These are phyloP conservation scores for Hemileccinum rubropunctum DNA, from an alignment of 768 basidiomycete genomes.

Conservation along the genomic window DNA sequence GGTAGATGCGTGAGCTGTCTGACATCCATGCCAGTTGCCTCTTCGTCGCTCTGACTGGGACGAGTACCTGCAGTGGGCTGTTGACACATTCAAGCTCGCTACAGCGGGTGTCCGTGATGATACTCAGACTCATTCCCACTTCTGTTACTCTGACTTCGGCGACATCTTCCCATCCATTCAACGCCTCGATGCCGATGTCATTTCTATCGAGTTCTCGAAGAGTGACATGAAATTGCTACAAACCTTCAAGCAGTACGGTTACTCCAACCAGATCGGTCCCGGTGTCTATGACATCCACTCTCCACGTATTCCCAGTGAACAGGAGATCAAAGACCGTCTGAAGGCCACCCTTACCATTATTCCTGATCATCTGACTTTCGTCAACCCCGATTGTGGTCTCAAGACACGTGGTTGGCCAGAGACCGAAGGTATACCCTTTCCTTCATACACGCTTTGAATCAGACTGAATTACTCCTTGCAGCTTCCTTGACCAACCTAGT, in stretches of 20 bases:
- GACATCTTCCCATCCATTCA: conserved; percentile 98
- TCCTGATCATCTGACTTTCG: conserved; percentile 75
- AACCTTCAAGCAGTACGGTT: conserved; percentile 93
- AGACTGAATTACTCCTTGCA: conserved; percentile 20
- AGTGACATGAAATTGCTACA: conserved; percentile 95
- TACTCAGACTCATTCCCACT: conserved; percentile 98
- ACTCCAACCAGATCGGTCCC: conserved; percentile 96
- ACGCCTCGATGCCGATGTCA: conserved; percentile 96
- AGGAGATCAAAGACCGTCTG: conserved; percentile 94
- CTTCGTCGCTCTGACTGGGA: conserved; percentile 97
- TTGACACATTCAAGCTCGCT: conserved; percentile 97
- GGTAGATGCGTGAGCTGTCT: neutral
- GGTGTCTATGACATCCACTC: conserved; percentile 99
- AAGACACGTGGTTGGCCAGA: conserved; percentile 99
- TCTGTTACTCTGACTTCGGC: conserved; percentile 98
- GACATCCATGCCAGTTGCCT: conserved; percentile 58
- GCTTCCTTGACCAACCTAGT: conserved; percentile 85
- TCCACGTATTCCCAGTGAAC: conserved; percentile 89
- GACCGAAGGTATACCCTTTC: conserved; percentile 64
- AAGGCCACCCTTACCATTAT: conserved; percentile 80
- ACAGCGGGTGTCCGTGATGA: conserved; percentile 94
- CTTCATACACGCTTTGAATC: conserved; percentile 1
- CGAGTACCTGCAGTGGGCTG: conserved; percentile 95
- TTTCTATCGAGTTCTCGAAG: conserved; percentile 98
- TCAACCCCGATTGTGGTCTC: conserved; percentile 98